Evolutionary conservation across 2,329 filamentous ascomycete species (phyloP), one percentile per base, ranked within the genome.

Genomic region (Ilyonectria destructans): DNA sequence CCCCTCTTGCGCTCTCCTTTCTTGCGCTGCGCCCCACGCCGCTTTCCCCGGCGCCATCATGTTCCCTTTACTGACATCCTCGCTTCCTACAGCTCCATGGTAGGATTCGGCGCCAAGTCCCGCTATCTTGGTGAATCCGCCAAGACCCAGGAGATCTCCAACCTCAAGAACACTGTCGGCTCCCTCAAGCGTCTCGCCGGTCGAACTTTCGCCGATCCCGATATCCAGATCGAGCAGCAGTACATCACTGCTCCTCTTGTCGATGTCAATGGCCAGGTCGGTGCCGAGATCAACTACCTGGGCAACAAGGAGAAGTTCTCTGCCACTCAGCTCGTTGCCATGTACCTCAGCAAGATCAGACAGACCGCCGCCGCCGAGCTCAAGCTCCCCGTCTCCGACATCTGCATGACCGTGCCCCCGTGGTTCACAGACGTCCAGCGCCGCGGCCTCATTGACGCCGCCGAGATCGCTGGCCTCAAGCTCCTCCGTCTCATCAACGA

Each of bases 111-210:
- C 68, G 92, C 94, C 81, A 97, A 97, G 86, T 91, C 90, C 83
- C 93, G 96, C 86, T 97, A 97, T 82, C 89, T 99, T 74, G 96
- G 96, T 75, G 96, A 99, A 87, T 85, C 93, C 65, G 96, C 96
- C 76, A 98, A 98, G 90, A 98, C 96, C 75, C 96, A 98, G 86
- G 96, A 99, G 86, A 97, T 97, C 81, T 97, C 96, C 80, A 99
- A 99, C 88, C 91, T 98, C 80, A 99, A 98, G 88, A 99, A 99
- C 89, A 99, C 96, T 75, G 93, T 99, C 85, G 88, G 90, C 82
- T 95, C 91, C 75, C 89, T 99, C 78, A 97, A 97, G 87, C 94
- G 96, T 79, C 91, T 99, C 77, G 92, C 93, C 79, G 96, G 96
- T 80, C 94, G 96, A 80, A 87, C 89, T 71, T 89, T 96, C 84